These are phyloP conservation scores for Annulohypoxylon truncatum DNA, from an alignment of 2,329 filamentous ascomycete genomes.

Conservation along the genomic window DNA sequence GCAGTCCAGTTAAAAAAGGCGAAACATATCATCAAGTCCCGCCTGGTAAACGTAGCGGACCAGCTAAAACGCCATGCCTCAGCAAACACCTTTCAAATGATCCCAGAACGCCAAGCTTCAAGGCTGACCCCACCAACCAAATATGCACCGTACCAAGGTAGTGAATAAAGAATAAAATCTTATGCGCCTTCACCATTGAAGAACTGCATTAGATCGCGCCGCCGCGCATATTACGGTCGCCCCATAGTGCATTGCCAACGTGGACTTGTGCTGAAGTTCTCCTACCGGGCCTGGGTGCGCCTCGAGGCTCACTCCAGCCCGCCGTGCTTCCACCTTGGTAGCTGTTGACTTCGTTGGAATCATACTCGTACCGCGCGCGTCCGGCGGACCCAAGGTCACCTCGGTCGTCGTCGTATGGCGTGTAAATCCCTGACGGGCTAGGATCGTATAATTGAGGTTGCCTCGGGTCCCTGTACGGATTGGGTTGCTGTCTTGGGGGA, in stretches of 20 bases:
- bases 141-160: conserved; percentile 25
- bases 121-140: conserved; percentile 20
- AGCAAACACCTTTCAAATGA: conserved; percentile 13
- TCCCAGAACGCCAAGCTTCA: conserved; percentile 30
- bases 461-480: conserved; percentile 41
- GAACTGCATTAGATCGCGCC: conserved; percentile 11
- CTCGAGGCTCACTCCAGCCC: conserved; percentile 35
- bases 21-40: conserved; percentile 29
- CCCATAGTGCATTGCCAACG: conserved; percentile 52
- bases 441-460: conserved; percentile 29
- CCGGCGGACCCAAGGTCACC: conserved; percentile 43
- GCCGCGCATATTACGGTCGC: conserved; percentile 37
- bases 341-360: conserved; percentile 27
- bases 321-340: conserved; percentile 32
- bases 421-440: conserved; percentile 6
- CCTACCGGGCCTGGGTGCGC: conserved; percentile 26
- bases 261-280: conserved; percentile 49
- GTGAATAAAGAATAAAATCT: conserved; percentile 8
- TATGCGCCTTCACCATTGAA: background rate
- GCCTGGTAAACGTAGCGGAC: conserved; percentile 12
- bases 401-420: conserved; percentile 43
- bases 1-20: conserved; percentile 6
- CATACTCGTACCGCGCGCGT: conserved; percentile 33
- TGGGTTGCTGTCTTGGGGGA: conserved; percentile 26
- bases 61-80: conserved; percentile 27